These are phyloP conservation scores for Coniochaeta sp. DNA, from an alignment of 2,329 filamentous ascomycete species.

Conservation along the genomic window DNA sequence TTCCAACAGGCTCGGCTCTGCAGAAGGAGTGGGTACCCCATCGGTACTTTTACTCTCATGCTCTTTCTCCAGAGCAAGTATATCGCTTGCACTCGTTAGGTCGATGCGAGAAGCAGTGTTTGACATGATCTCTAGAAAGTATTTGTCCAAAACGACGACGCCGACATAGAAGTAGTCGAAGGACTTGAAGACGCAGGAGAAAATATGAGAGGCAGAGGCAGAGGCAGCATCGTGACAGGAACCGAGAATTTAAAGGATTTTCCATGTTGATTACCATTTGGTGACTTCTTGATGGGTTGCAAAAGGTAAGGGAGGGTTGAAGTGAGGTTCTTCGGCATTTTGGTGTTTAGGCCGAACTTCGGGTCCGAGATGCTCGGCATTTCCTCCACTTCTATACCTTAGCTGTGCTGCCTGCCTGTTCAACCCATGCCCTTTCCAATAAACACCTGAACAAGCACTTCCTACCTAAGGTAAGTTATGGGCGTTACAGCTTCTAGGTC, in stretches of 20 bases:
- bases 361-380: background rate
- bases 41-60: background rate
- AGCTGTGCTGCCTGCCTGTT: too few species aligned
- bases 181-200: background rate
- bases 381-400: too few species aligned
- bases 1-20: background rate
- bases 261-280: background rate
- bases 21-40: background rate
- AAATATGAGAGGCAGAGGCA: background rate
- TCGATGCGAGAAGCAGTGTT: background rate
- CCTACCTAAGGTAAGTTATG: too few species aligned
- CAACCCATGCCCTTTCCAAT: too few species aligned
- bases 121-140: background rate
- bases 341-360: background rate
- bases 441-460: too few species aligned
- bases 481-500: too few species aligned
- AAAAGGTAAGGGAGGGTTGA: too few species aligned
- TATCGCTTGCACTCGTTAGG: background rate
- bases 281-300: background rate
- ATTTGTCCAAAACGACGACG: background rate
- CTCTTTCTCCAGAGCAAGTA: background rate
- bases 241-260: background rate
- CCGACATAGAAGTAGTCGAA: background rate
- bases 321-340: background rate
- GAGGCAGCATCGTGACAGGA: background rate